phyloP scores from a whole-genome alignment of 371 early-diverging fungal species.

The Chytridium lagenaria region DNA sequence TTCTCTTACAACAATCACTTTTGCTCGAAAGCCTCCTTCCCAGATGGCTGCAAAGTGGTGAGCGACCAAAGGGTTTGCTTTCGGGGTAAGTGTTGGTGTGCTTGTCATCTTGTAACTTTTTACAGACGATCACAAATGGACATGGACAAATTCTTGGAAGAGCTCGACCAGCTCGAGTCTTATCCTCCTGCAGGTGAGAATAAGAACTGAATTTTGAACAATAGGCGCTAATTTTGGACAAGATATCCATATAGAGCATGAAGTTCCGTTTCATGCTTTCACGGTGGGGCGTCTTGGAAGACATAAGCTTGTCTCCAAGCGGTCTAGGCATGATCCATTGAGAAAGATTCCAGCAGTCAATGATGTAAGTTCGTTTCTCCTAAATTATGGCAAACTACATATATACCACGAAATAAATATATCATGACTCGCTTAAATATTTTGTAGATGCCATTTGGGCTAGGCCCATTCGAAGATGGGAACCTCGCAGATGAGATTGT shows the following conservation, averaged over 20 bases:
- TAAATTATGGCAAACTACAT: no score
- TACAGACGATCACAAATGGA: not conserved
- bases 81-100: not conserved
- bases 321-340: no score
- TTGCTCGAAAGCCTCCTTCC: no score
- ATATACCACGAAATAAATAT: not conserved
- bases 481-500: constrained; percentile 2
- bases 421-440: not conserved
- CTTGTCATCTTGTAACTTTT: not conserved
- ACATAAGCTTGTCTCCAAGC: not conserved
- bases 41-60: no score
- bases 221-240: no score
- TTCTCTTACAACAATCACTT: no score
- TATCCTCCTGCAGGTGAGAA: constrained; percentile 1
- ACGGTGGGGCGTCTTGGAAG: not conserved
- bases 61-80: not conserved
- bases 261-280: not conserved
- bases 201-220: not conserved
- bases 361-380: constrained; percentile 11
- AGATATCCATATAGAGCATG: no score
- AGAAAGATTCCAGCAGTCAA: constrained; percentile 20
- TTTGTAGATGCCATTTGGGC: constrained; percentile 1
- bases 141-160: constrained; percentile 3
- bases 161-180: constrained; percentile 4
- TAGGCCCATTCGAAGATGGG: constrained; percentile 24